A percentile compares a stretch with the other conserved stretches of the same genome.
phyloP scores from a whole-genome alignment of 2,329 filamentous ascomycete species.

The Aspergillus fumigatus region DNA sequence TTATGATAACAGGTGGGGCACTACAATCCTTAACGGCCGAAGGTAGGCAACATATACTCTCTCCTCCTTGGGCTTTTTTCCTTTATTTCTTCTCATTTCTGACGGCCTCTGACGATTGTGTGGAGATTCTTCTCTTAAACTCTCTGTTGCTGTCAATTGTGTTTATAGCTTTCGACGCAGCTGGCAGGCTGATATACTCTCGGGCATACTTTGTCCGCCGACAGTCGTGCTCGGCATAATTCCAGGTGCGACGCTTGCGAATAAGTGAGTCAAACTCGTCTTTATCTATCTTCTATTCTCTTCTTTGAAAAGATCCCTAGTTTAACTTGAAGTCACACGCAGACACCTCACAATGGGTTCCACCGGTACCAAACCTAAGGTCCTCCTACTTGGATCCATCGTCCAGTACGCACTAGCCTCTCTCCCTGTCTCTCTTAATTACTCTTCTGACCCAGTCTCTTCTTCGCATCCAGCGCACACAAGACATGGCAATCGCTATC shows the following conservation, averaged over 20 bases:
- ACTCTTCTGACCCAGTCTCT: background rate
- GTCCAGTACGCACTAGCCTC: conserved; percentile 51
- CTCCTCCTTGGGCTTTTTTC: background rate
- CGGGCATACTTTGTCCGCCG: background rate
- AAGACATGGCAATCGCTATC: conserved; percentile 60
- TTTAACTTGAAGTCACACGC: background rate
- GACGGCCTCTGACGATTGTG: background rate
- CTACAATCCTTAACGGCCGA: background rate
- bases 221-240: background rate
- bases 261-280: background rate
- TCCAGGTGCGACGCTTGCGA: background rate
- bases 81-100: background rate
- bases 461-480: conserved; percentile 47
- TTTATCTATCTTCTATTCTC: background rate
- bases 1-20: background rate
- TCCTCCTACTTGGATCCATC: conserved; percentile 60
- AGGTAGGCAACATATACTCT: background rate
- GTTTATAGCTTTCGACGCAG: background rate
- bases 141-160: background rate
- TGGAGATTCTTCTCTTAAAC: background rate
- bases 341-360: conserved; percentile 16
- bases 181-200: background rate
- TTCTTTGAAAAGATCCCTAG: background rate
- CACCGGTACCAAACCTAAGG: conserved; percentile 47
- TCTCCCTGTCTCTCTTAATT: background rate